Evolutionary conservation across 1,139 yeast species (phyloP), one percentile per base, ranked within the genome.

Genomic region (Suhomyces bribrorum): DNA sequence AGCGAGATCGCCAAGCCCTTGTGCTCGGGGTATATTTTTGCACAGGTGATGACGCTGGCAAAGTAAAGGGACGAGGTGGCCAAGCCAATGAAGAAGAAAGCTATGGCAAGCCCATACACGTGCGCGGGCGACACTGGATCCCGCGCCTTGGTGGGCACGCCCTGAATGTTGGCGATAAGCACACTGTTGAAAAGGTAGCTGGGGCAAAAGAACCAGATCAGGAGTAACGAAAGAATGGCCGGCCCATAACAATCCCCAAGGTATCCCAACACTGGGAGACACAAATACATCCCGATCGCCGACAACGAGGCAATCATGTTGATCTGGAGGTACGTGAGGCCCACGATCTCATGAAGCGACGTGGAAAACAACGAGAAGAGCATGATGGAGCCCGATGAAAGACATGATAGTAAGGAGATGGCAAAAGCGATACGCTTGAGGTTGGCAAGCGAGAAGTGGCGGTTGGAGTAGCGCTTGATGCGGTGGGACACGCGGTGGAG

Each of bases 231-330:
- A 32, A 90, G 62, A 17, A 85, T 56, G 11, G 86, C 84, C 1
- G 96, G 94, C 0, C 97, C 96, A 54, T 84, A 86, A 17, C 80
- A 66, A 59, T 92, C 97, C 1, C 95, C 90, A 33, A 86, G 62
- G 49, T 85, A 80, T 0, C 98, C 98, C 32, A 90, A 64, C 0
- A 83, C 57, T 0, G 97, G 97, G 5, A 90, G 78, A 13, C 94
- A 83, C 38, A 89, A 62, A 59, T 92, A 92, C 80, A 87, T 81
- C 2, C 97, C 97, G 37, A 86, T 62, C 22, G 86, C 85, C 29
- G 86, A 81, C 15, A 79, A 69, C 27, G 90, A 83, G 5, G 95
- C 86, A 13, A 92, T 79, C 43, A 80, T 62, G 63, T 92, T 92
- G 54, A 88, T 81, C 50, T 87, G 79, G 40, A 86, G 67, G 48